These are phyloP conservation scores for Adansonia grandidieri DNA, from an alignment of 441 rosid species.

Conservation along the genomic window DNA sequence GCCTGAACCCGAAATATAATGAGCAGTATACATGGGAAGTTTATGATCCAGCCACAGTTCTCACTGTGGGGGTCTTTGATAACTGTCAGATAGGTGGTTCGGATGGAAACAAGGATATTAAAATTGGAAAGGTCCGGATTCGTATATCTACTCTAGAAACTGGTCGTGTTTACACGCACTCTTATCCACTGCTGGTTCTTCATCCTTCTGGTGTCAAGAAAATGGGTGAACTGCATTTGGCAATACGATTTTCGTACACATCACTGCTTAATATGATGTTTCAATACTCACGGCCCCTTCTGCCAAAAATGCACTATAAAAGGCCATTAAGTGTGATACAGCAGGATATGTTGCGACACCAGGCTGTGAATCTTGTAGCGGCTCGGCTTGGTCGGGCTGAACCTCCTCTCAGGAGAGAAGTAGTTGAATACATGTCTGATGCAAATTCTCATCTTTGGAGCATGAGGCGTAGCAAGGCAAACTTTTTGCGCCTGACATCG, in stretches of 20 bases:
- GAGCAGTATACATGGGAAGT: slow-evolving; percentile 99
- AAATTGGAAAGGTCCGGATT: slow-evolving; percentile 80
- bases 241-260: slow-evolving; percentile 78
- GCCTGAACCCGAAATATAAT: slow-evolving; percentile 81
- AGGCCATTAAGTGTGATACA: slow-evolving; percentile 75
- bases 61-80: slow-evolving; percentile 84
- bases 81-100: slow-evolving; percentile 64
- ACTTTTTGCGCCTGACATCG: slow-evolving; percentile 70
- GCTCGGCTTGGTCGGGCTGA: slow-evolving; percentile 82
- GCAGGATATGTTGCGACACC: slow-evolving; percentile 80
- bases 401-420: slow-evolving; percentile 84
- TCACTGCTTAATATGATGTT: slow-evolving; percentile 60
- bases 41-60: slow-evolving; percentile 86
- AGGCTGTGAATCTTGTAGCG: slow-evolving; percentile 82
- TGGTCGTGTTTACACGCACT: slow-evolving; percentile 77
- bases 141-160: slow-evolving; percentile 87
- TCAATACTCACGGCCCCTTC: slow-evolving; percentile 66
- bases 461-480: slow-evolving; percentile 95
- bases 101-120: slow-evolving; percentile 52
- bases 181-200: slow-evolving; percentile 82
- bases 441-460: slow-evolving; percentile 89
- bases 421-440: slow-evolving; percentile 87
- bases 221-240: slow-evolving; percentile 89
- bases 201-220: slow-evolving; percentile 88
- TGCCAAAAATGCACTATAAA: slow-evolving; percentile 90